phyloP scores from a whole-genome alignment of 2,329 filamentous ascomycete genomes.

The Calonectria leucothoes region DNA sequence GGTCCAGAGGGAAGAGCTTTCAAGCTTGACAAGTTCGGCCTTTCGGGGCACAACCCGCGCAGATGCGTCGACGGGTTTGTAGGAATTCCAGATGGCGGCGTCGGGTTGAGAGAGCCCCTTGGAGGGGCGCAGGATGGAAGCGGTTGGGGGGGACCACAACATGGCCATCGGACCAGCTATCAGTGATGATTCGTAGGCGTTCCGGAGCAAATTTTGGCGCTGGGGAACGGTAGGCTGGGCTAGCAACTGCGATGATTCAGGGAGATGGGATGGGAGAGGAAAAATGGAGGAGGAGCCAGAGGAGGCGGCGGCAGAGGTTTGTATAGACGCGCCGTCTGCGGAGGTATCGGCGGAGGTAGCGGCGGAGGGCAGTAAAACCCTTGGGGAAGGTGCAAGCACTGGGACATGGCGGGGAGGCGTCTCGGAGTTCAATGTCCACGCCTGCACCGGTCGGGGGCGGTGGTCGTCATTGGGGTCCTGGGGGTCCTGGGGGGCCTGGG shows the following conservation, averaged over 20 bases:
- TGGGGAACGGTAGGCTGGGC: conserved; percentile 19
- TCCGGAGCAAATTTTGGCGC: conserved; percentile 20
- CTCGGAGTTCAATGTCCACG: conserved; percentile 24
- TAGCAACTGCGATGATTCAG: conserved; percentile 13
- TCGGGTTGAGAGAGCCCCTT: conserved; percentile 53
- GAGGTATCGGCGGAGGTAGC: conserved; percentile 9
- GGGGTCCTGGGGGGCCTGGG: not conserved
- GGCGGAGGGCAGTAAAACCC: conserved; percentile 22
- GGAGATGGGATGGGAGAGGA: conserved; percentile 21
- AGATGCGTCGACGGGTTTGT: conserved; percentile 42
- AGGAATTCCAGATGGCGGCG: conserved; percentile 49
- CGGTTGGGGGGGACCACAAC: conserved; percentile 37
- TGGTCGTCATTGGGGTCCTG: conserved; percentile 1
- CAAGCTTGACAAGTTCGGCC: conserved; percentile 44
- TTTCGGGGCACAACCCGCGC: conserved; percentile 45
- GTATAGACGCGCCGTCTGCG: conserved; percentile 17
- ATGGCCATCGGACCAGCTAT: conserved; percentile 37
- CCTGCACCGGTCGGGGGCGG: not conserved
- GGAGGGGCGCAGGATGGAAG: conserved; percentile 33
- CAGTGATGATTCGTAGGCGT: conserved; percentile 5
- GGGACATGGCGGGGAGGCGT: conserved; percentile 13
- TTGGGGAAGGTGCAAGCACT: conserved; percentile 17
- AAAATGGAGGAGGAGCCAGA: not conserved
- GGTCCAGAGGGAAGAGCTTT: conserved; percentile 53
- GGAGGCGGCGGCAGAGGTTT: conserved; percentile 25